A percentile compares a stretch with the other conserved stretches of the same genome.
These are phyloP conservation scores for Misopates orontium DNA, from an alignment of 257 asterid species.

Conservation along the genomic window DNA sequence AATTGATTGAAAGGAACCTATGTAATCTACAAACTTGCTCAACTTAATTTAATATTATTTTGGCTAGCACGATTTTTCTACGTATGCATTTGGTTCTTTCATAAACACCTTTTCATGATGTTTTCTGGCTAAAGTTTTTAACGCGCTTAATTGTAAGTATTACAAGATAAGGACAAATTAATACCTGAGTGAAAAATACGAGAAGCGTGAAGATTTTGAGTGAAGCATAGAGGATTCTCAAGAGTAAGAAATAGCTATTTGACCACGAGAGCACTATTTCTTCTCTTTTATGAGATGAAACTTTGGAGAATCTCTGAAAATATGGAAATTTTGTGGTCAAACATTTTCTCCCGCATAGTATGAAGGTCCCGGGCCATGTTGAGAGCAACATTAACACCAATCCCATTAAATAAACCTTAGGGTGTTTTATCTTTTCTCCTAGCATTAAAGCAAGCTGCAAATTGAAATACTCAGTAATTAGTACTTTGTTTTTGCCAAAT, in stretches of 20 bases:
- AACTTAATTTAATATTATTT: no score
- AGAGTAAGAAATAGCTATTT: slow-evolving; percentile 41
- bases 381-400: slow-evolving; percentile 49
- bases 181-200: slow-evolving; percentile 69
- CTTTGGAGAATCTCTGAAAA: slow-evolving; percentile 47
- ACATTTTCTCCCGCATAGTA: slow-evolving; percentile 57
- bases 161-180: background rate
- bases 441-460: slow-evolving; percentile 48
- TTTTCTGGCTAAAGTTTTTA: no score
- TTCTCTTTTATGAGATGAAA: slow-evolving; percentile 41
- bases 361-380: slow-evolving; percentile 63
- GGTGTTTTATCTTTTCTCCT: slow-evolving; percentile 48
- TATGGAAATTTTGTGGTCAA: slow-evolving; percentile 57
- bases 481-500: no score
- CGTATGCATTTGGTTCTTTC: no score
- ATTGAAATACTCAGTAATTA: no score
- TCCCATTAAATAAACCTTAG: slow-evolving; percentile 44
- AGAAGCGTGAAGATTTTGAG: slow-evolving; percentile 50
- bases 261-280: slow-evolving; percentile 61
- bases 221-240: slow-evolving; percentile 44
- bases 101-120: no score
- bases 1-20: no score
- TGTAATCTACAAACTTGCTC: no score
- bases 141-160: no score
- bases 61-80: no score